A percentile compares a stretch with the other conserved stretches of the same genome.
phyloP scores from a whole-genome alignment of 2,329 filamentous ascomycete species.

The Monilinia polystroma region DNA sequence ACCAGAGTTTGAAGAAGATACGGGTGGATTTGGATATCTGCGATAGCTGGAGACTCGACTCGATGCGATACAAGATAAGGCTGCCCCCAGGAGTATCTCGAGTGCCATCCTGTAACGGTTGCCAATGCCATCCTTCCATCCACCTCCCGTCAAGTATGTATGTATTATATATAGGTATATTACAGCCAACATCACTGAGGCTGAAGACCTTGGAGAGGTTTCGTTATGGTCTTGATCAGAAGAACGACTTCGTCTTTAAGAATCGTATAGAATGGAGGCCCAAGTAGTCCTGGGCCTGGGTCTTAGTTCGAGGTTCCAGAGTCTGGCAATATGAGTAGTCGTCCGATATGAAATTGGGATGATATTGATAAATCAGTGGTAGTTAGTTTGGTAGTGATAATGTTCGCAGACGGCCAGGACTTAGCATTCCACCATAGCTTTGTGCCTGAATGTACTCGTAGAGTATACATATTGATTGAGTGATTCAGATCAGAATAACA shows the following conservation, averaged over 20 bases:
- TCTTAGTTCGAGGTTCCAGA: not conserved
- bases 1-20: not conserved
- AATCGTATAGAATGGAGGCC: not conserved
- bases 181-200: not conserved
- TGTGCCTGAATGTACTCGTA: not conserved
- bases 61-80: not conserved
- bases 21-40: not conserved
- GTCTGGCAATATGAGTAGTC: not conserved
- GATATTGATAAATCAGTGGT: not conserved
- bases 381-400: not conserved
- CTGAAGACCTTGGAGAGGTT: not conserved
- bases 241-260: not conserved
- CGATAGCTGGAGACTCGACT: not conserved
- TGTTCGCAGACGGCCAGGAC: not conserved
- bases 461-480: not conserved
- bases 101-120: not conserved
- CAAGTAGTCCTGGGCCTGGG: not conserved
- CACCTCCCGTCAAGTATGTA: not conserved
- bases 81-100: not conserved
- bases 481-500: not conserved
- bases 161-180: not conserved
- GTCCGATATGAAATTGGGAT: not conserved
- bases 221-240: not conserved
- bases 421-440: not conserved
- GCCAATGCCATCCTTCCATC: not conserved